Evolutionary conservation across 352 stramenopile species (phyloP).

Genomic region (Phytophthora syringae): DNA sequence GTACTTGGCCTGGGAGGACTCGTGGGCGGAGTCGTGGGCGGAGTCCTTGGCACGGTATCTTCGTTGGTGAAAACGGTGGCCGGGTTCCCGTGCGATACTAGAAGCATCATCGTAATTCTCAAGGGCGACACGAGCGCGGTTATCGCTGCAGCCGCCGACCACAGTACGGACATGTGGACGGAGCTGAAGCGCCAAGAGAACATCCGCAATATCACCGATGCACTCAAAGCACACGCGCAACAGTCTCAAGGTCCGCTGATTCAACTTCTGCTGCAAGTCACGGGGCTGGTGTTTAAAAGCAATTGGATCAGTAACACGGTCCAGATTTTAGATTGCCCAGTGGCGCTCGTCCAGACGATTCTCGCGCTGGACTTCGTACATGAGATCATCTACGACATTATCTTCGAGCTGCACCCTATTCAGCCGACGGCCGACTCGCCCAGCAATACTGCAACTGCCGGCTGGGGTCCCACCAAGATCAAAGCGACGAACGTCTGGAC

Average conservation of each 20-base stretch:
- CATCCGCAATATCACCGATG: conserved; percentile 28
- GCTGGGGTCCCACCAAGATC: conserved; percentile 47
- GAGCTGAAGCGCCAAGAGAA: conserved; percentile 18
- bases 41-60: neutral
- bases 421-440: conserved; percentile 21
- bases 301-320: conserved; percentile 56
- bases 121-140: conserved; percentile 10
- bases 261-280: conserved; percentile 12
- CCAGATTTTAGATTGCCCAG: conserved; percentile 33
- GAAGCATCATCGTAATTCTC: conserved; percentile 30
- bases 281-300: conserved; percentile 11
- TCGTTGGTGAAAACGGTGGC: conserved; percentile 29
- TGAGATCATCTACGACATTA: conserved; percentile 35
- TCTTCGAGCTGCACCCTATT: conserved; percentile 22
- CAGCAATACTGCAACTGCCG: conserved; percentile 28
- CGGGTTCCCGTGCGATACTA: conserved; percentile 1
- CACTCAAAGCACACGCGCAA: conserved; percentile 24
- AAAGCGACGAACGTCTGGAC: conserved; percentile 45
- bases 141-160: conserved; percentile 11
- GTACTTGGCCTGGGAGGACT: conserved; percentile 14
- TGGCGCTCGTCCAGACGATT: conserved; percentile 28
- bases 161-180: conserved; percentile 26
- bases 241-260: conserved; percentile 14
- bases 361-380: conserved; percentile 26
- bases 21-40: neutral